Evolutionary conservation across 2,329 filamentous ascomycete genomes (phyloP), one percentile per base, ranked within the genome.

Genomic region (Grosmannia clavigera): DNA sequence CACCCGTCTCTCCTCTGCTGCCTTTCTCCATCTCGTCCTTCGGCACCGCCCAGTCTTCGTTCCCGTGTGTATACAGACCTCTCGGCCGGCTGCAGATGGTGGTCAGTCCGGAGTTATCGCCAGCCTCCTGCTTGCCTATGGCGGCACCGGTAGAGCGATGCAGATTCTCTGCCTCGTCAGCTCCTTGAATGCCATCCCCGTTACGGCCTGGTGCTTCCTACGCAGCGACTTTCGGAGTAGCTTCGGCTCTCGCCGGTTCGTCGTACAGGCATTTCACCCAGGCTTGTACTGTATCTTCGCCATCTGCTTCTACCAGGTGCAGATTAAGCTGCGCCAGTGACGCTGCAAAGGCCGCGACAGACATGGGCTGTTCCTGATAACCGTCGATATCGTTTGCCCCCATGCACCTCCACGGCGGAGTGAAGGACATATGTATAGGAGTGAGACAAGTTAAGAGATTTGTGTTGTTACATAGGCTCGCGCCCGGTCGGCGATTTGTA

Each of bases 331-430:
- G 40, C 2, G 51, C 56, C 31, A 61, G 57, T 14, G 59, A 55
- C 7, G 50, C n/a, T 6, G 59, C 55, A 55, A 61, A 61, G 31
- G 51, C 52, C 7, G 38, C 3, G 7, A 55, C 22, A 2, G 60
- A 55, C 7, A 58, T 29, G 16, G 25, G 12, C 9, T 40, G 51
- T 2, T 6, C 48, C 33, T 19, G 46, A 27, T 12, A 27, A 4
- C 16, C 19, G 53, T 2, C 9, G 19, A n/a, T 9, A 10, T 48
- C 54, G 19, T 58, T 35, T 35, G 35, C 48, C 14, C 59, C 59
- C 48, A 56, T 53, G 7, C 59, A 51, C 14, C 59, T 33, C 59
- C 55, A 60, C 3, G 59, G 48, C 11, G 59, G 59, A 2, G 59
- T 57, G 9, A 35, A 57, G 19, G 59, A 22, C 59, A 60, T 60